These are phyloP conservation scores for Globisporangium irregulare DNA, from an alignment of 352 stramenopile genomes.

Conservation along the genomic window DNA sequence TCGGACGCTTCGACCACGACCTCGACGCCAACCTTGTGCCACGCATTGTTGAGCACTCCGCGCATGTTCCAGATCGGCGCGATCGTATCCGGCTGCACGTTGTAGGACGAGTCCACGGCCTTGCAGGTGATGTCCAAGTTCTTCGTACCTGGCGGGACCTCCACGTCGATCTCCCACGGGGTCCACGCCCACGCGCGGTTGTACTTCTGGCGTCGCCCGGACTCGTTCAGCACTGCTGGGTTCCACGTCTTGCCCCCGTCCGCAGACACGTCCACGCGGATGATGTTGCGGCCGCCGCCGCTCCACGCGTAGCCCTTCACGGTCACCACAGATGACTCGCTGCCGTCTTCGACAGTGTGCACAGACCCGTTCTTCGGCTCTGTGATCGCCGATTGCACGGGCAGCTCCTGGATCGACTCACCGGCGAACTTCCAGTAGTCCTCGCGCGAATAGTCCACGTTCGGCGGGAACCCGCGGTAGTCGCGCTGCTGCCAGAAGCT, in stretches of 20 bases:
- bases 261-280: conserved; percentile 94
- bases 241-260: conserved; percentile 94
- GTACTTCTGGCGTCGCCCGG: conserved; percentile 83
- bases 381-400: conserved; percentile 89
- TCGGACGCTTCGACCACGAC: conserved; percentile 48
- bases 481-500: conserved; percentile 93
- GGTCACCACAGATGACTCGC: conserved; percentile 75
- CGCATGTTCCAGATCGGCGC: conserved; percentile 97
- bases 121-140: conserved; percentile 91
- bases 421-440: conserved; percentile 84
- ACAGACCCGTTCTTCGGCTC: conserved; percentile 65
- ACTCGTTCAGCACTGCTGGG: conserved; percentile 81
- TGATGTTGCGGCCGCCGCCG: conserved; percentile 93
- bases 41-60: conserved; percentile 97
- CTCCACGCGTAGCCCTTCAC: conserved; percentile 94
- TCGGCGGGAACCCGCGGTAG: conserved; percentile 89
- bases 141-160: conserved; percentile 78
- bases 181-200: conserved; percentile 95
- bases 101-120: conserved; percentile 94
- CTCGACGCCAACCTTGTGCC: conserved; percentile 85
- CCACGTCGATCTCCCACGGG: conserved; percentile 93
- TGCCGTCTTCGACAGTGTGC: conserved; percentile 45
- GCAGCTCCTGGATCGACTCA: conserved; percentile 90
- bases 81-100: conserved; percentile 95
- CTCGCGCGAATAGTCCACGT: conserved; percentile 80